Conservation (phyloP, 1,284 basidiomycete species). For the Pseudozyma sp. region DNA sequence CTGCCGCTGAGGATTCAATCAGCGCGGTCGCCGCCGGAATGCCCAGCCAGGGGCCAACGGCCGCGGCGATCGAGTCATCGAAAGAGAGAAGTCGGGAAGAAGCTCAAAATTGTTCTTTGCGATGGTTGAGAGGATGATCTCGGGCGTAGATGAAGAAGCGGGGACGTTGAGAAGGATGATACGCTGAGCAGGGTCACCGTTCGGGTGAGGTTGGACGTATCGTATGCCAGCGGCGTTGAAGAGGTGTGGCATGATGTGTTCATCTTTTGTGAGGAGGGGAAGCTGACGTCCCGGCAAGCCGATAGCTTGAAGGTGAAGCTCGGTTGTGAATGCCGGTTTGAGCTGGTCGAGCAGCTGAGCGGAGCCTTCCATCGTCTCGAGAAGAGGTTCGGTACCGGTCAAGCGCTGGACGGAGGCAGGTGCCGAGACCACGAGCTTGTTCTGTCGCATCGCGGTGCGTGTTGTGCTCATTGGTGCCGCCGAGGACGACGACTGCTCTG, state of each 20-base stretch:
- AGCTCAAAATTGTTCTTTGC: slow-evolving; percentile 18
- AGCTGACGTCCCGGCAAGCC: slow-evolving; percentile 28
- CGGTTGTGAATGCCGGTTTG: slow-evolving; percentile 27
- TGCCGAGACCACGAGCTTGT: slow-evolving; percentile 24
- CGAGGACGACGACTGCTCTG: not conserved
- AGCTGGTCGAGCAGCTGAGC: slow-evolving; percentile 29
- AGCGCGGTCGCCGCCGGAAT: no score
- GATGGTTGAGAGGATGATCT: slow-evolving; percentile 11
- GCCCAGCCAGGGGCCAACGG: no score
- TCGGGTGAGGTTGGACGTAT: slow-evolving; percentile 43
- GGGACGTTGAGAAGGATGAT: slow-evolving; percentile 41
- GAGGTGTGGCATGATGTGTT: slow-evolving; percentile 24
- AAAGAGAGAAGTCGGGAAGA: slow-evolving; percentile 2
- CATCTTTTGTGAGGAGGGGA: slow-evolving; percentile 29
- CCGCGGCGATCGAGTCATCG: no score
- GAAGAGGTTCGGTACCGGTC: slow-evolving; percentile 23
- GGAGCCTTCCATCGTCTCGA: slow-evolving; percentile 20
- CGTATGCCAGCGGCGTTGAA: slow-evolving; percentile 43
- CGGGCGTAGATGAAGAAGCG: slow-evolving; percentile 21
- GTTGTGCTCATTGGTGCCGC: slow-evolving; percentile 8
- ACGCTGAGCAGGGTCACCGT: slow-evolving; percentile 30
- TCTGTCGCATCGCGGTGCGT: slow-evolving; percentile 25
- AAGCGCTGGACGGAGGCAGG: slow-evolving; percentile 27
- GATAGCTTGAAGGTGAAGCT: slow-evolving; percentile 36
- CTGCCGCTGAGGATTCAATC: no score